phyloP scores from a whole-genome alignment of 352 stramenopile genomes.

The Thalassiosira livingstoniorum region DNA sequence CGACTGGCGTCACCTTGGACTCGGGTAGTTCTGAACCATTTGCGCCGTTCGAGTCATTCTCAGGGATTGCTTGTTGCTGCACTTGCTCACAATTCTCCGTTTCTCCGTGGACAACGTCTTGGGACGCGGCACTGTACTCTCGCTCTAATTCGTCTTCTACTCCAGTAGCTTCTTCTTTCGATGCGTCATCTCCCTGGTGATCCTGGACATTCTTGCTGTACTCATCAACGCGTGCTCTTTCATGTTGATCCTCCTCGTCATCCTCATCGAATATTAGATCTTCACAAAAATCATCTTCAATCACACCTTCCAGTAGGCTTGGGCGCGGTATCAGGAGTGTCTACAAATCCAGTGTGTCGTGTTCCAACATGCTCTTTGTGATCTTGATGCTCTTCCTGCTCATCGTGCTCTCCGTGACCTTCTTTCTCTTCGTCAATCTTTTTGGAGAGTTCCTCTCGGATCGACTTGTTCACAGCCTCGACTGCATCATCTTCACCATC shows the following conservation, averaged over 20 bases:
- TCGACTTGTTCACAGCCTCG: not conserved
- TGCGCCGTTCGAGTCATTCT: too few species aligned
- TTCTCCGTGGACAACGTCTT: not conserved
- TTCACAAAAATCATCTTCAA: constrained; percentile 6
- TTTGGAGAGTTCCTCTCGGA: not conserved
- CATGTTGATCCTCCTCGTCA: not conserved
- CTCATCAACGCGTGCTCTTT: not conserved
- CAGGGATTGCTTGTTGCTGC: not conserved
- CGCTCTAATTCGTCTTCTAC: not conserved
- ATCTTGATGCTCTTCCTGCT: too few species aligned
- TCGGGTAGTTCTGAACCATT: too few species aligned
- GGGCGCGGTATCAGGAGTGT: not conserved
- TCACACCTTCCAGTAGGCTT: not conserved
- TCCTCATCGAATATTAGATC: not conserved
- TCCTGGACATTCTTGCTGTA: not conserved
- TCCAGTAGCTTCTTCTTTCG: not conserved
- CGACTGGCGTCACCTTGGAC: not conserved
- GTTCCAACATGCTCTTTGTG: constrained; percentile 53
- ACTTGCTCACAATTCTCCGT: not conserved
- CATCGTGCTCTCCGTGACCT: too few species aligned
- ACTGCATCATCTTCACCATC: not conserved
- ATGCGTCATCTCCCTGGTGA: not conserved
- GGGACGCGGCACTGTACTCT: not conserved
- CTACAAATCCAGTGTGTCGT: constrained; percentile 28
- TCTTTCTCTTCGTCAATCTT: not conserved